Evolutionary conservation across 768 basidiomycete species (phyloP).

Genomic region (Jaapia argillacea): DNA sequence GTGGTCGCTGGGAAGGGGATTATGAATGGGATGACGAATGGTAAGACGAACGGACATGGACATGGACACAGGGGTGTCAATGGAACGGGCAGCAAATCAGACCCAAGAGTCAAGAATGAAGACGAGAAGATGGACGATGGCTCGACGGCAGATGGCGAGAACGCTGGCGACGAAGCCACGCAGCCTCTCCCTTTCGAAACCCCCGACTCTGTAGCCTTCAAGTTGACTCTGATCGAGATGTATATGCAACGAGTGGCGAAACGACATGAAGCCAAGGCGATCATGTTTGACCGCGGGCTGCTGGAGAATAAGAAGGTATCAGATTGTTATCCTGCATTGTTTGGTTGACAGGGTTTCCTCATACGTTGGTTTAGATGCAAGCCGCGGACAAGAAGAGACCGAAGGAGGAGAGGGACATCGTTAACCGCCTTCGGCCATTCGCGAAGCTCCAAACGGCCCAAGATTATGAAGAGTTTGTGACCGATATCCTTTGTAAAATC

Average conservation of each 20-base stretch:
- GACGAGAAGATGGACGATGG: slow-evolving; percentile 30
- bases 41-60: slow-evolving; percentile 18
- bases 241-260: slow-evolving; percentile 86
- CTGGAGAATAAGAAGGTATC: slow-evolving; percentile 90
- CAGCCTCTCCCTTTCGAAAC: slow-evolving; percentile 80
- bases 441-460: slow-evolving; percentile 83
- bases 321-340: slow-evolving; percentile 1
- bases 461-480: slow-evolving; percentile 81
- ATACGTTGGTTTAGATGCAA: slow-evolving; percentile 56
- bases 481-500: slow-evolving; percentile 81
- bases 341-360: not conserved
- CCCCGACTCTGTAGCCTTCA: slow-evolving; percentile 74
- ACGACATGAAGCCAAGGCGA: slow-evolving; percentile 71
- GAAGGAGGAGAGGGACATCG: slow-evolving; percentile 86
- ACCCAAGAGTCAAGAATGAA: not conserved
- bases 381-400: slow-evolving; percentile 84
- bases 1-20: slow-evolving; percentile 22
- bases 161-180: slow-evolving; percentile 50
- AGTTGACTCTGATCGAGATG: slow-evolving; percentile 82
- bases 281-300: slow-evolving; percentile 88
- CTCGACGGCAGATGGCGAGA: slow-evolving; percentile 41
- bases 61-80: slow-evolving; percentile 1
- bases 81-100: slow-evolving; percentile 8
- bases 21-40: slow-evolving; percentile 21
- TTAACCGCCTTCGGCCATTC: slow-evolving; percentile 85